Conservation (phyloP, 2,329 filamentous ascomycete species). For the Microascus cirrosus region DNA sequence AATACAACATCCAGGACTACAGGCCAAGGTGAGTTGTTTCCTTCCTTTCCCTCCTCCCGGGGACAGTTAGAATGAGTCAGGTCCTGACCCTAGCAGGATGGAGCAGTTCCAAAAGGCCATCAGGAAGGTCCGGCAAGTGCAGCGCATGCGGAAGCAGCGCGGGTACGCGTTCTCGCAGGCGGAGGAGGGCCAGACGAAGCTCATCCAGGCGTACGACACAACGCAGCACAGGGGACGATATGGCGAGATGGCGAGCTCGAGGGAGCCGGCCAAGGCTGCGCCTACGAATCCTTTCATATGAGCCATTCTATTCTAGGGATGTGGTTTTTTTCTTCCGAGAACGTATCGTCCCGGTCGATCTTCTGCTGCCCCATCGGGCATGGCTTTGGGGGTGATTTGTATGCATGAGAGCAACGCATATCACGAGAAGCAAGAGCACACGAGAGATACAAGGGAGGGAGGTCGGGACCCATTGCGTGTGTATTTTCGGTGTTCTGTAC, state of each 20-base stretch:
- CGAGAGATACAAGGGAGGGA: neutral
- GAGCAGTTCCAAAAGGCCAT: constrained; percentile 99
- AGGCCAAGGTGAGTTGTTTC: constrained; percentile 61
- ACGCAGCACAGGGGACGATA: constrained; percentile 84
- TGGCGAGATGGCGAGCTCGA: constrained; percentile 73
- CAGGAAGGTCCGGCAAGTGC: constrained; percentile 93
- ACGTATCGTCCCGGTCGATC: neutral
- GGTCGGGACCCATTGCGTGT: neutral
- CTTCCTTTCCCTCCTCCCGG: neutral
- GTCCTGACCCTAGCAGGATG: constrained; percentile 51
- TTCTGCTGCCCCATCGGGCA: neutral
- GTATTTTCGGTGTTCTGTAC: neutral
- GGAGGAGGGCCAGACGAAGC: constrained; percentile 88
- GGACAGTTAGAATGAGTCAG: constrained; percentile 6
- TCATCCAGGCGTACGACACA: constrained; percentile 96
- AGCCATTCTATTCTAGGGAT: neutral
- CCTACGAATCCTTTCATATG: neutral
- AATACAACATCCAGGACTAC: constrained; percentile 99
- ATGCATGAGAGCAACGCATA: neutral
- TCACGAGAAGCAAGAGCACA: neutral
- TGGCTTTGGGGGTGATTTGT: neutral
- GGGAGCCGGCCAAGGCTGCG: constrained; percentile 8
- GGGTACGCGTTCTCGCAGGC: constrained; percentile 97
- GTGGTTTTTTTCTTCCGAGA: neutral
- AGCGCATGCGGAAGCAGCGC: constrained; percentile 98